Base-by-base conservation (phyloP, 768 basidiomycete genomes). In the Naganishia kalamii region DNA sequence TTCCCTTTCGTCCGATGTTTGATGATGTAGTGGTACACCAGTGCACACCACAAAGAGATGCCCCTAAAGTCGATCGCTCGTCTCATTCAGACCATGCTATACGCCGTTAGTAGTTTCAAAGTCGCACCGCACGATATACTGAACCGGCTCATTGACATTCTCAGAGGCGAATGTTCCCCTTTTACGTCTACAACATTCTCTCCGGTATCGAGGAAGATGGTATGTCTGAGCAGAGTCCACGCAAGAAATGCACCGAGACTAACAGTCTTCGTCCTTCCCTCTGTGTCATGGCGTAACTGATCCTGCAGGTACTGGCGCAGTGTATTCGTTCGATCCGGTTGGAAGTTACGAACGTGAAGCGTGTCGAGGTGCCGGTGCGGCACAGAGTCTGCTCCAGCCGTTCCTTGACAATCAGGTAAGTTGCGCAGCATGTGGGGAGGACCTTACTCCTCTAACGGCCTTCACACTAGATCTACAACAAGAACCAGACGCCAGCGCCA, bases 251-350 rank as follows among this genome's bases (percentile, higher is more conserved):
- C 13, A 2, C 12, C 29, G 4, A 15, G 17, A 27, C 59, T 32
- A 29, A 60, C 44, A 11, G 21, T 15, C 52, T 29, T 57, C 7
- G 19, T 49, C 48, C 27, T 57, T 8, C 40, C 37, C 32, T 41
- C 4, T 44, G 7, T 60, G 6, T 30, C 60, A 21, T 62, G 51
- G 10, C 15, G 41, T 62, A 54, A 27, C 57, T 49, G n/a, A 32
- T 29, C 40, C 3, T 75, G 32, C 62, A 94, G 92, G 93, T 12
- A 85, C 90, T 40, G 96, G 96, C 60, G 91, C 94, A 11, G 93
- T 99, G 32, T 99, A 99, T 83, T 97, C 94, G n/a, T 99, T 96
- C 79, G 96, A 99, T 80, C 96, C 96, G 41, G 92, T 98, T 33
- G 96, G 96, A 29, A 92, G 90, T 51, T 99, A 99, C 78, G 93